Percentiles rank a stretch among this genome's conserved stretches.
Evolutionary conservation across 208 protist genomes (phyloP).

Genomic region (Kentomonas sorsogonicus): DNA sequence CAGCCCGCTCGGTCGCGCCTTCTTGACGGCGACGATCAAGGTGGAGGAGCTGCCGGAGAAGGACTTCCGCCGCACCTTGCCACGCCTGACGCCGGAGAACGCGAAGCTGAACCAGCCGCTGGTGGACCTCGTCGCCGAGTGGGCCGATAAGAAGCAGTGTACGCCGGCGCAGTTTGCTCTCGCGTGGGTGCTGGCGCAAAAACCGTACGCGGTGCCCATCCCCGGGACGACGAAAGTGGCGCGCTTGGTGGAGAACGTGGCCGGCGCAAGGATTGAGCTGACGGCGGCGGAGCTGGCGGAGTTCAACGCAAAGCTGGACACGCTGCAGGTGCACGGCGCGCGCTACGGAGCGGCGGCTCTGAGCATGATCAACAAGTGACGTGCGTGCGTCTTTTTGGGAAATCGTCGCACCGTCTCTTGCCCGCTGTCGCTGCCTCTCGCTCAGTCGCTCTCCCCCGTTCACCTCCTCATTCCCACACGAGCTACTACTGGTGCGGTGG

Average conservation of each 20-base stretch:
- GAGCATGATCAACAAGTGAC: too few species aligned
- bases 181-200: slow-evolving; percentile 23
- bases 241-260: slow-evolving; percentile 23
- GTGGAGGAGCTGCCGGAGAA: slow-evolving; percentile 5
- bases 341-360: too few species aligned
- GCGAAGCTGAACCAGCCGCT: slow-evolving; percentile 9
- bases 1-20: slow-evolving; percentile 22
- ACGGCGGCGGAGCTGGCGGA: slow-evolving; percentile 18
- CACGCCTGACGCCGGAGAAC: slow-evolving; percentile 15
- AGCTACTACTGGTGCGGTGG: too few species aligned
- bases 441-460: too few species aligned
- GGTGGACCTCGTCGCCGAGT: slow-evolving; percentile 14
- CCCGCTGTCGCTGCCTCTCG: too few species aligned
- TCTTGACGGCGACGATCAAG: too few species aligned
- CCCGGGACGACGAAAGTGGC: slow-evolving; percentile 23
- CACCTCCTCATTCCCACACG: too few species aligned
- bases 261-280: slow-evolving; percentile 7
- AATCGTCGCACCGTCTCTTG: too few species aligned
- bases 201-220: slow-evolving; percentile 27
- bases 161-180: slow-evolving; percentile 25
- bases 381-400: too few species aligned
- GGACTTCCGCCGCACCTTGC: slow-evolving; percentile 17
- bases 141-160: slow-evolving; percentile 12
- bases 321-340: slow-evolving; percentile 12
- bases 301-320: slow-evolving; percentile 13